These are phyloP conservation scores for Tetragonia tetragonoides DNA, from an alignment of 148 eudicot genomes.

Conservation along the genomic window DNA sequence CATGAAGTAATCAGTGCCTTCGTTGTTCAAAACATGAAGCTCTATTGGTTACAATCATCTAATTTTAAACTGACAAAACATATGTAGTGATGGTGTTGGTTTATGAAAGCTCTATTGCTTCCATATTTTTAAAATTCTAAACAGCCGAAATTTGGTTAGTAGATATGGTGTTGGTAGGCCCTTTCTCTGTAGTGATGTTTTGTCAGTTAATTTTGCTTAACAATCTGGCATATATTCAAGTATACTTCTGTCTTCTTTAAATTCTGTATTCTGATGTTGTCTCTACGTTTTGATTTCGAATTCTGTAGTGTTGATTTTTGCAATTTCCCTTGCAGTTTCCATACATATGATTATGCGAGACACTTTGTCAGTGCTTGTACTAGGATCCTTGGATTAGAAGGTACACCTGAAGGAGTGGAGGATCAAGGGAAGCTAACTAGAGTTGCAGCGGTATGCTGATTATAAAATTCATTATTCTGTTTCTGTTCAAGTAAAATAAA, in stretches of 20 bases:
- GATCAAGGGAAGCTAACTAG: slow-evolving; percentile 71
- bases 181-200: neutral
- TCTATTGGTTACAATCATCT: too few relatives aligned
- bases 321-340: slow-evolving; percentile 45
- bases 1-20: too few relatives aligned
- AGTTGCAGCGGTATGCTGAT: slow-evolving; percentile 60
- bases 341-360: slow-evolving; percentile 77
- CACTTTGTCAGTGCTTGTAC: slow-evolving; percentile 80
- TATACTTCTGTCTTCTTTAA: neutral
- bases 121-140: neutral
- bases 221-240: neutral
- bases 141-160: neutral
- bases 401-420: slow-evolving; percentile 78
- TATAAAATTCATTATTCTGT: slow-evolving; percentile 4
- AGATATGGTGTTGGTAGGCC: neutral
- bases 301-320: slow-evolving; percentile 1
- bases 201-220: neutral
- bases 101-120: too few relatives aligned
- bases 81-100: too few relatives aligned
- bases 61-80: too few relatives aligned
- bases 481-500: neutral
- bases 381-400: slow-evolving; percentile 78
- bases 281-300: neutral
- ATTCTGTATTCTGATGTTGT: neutral
- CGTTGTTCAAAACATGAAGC: too few relatives aligned